Evolutionary conservation across 2,329 filamentous ascomycete genomes (phyloP), one percentile per base, ranked within the genome.

Genomic region (Claviceps purpurea): DNA sequence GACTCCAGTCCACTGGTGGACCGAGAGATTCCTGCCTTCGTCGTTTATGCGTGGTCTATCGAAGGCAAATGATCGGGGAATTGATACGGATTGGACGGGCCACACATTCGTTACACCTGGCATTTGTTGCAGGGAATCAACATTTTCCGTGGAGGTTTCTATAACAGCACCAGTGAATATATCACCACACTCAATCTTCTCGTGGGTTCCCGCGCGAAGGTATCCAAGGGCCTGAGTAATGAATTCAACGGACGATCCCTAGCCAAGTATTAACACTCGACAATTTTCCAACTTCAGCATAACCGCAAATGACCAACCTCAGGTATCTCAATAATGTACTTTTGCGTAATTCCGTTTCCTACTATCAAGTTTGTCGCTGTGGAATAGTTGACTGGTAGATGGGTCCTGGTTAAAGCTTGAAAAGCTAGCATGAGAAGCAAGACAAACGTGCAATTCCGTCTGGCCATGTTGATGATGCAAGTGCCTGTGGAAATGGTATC

Each of bases 91-190:
- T n/a, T 56, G 59, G 46, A 62, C 57, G n/a, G 61, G 62, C 68
- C 68, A 70, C 20, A 68, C 68, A 34, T 67, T 68, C 44, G 63
- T 49, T 16, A 70, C 64, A 4, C 68, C 67, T 5, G 63, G 59
- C 51, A 70, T 56, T 10, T 57, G 51, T 11, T 56, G 58, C 3
- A 70, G 56, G 5, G 59, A 61, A 43, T 70, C 67, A 37, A 60
- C 52, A 50, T 66, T 67, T 30, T 67, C 60, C 3, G 56, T 55
- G 18, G 61, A 57, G 2, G 61, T 62, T 51, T 68, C 62, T n/a
- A 70, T 47, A 16, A 62, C 60, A 34, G 68, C 57, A 3, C 68
- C 68, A 8, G 57, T 60, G 45, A 70, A 70, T 42, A 69, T 54
- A 48, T 68, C 64, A 41, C 61, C 60, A 30, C 65, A 68, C 50